Percentiles rank a stretch among this genome's conserved stretches.
These are phyloP conservation scores for Metschnikowia proteae DNA, from an alignment of 805 yeast genomes.

Conservation along the genomic window DNA sequence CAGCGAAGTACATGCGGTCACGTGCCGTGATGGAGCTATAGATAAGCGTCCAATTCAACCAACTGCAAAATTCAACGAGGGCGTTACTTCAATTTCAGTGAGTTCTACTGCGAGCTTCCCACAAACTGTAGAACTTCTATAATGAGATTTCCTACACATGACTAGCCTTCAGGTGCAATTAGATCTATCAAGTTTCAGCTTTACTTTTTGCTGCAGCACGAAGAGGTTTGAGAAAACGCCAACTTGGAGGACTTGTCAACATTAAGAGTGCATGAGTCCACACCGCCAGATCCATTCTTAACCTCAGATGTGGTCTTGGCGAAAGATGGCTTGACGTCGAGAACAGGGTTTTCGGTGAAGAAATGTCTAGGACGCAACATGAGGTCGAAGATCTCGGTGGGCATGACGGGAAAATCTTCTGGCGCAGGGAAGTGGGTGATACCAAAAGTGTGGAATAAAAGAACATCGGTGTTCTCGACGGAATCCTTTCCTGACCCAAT, in stretches of 20 bases:
- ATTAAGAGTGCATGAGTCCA: constrained; percentile 32
- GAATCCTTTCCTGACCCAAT: constrained; percentile 56
- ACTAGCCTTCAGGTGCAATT: background rate
- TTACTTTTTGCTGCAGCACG: constrained; percentile 26
- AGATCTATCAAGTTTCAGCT: background rate
- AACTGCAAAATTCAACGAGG: no score
- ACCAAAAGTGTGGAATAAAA: constrained; percentile 79
- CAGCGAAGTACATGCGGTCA: constrained; percentile 1
- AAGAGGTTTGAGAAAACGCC: constrained; percentile 42
- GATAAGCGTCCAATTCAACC: background rate
- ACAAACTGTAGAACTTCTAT: no score
- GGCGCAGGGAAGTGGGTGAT: constrained; percentile 86
- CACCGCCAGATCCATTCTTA: constrained; percentile 34
- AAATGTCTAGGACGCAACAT: constrained; percentile 76
- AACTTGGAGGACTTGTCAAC: constrained; percentile 49
- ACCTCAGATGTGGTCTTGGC: constrained; percentile 42
- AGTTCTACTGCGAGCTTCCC: no score
- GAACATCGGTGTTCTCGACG: constrained; percentile 65
- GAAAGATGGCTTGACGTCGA: constrained; percentile 67
- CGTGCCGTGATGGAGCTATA: background rate
- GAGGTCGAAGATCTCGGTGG: constrained; percentile 75
- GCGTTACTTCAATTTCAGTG: no score
- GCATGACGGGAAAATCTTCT: constrained; percentile 88
- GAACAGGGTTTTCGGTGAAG: constrained; percentile 72
- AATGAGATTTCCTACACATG: no score